phyloP scores from a whole-genome alignment of 148 eudicot genomes.

The Spergularia bocconei region DNA sequence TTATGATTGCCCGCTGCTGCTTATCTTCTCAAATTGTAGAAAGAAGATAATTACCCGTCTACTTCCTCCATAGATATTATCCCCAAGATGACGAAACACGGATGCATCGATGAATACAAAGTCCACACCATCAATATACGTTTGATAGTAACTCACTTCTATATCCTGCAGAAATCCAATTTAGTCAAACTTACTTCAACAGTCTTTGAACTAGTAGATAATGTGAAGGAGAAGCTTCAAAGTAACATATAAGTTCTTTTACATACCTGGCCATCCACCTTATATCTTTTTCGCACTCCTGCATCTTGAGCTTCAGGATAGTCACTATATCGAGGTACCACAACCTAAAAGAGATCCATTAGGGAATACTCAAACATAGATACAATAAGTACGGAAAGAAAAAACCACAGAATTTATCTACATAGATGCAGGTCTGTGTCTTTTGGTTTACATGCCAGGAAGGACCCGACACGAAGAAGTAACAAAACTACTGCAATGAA shows the following conservation, averaged over 20 bases:
- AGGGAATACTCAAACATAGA: background rate
- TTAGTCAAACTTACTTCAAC: background rate
- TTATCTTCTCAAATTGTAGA: background rate
- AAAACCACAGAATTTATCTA: background rate
- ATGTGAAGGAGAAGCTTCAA: background rate
- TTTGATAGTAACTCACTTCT: constrained; percentile 81
- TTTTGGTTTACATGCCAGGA: background rate
- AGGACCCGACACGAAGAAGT: background rate
- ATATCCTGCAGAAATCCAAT: constrained; percentile 56
- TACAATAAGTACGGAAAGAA: background rate
- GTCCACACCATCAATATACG: constrained; percentile 90
- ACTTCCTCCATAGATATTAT: constrained; percentile 81
- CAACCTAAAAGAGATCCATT: constrained; percentile 48
- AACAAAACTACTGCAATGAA: background rate
- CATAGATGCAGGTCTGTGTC: background rate
- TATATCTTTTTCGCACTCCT: constrained; percentile 67
- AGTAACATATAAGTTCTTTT: background rate
- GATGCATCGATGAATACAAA: constrained; percentile 81
- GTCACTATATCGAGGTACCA: constrained; percentile 75
- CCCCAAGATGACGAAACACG: constrained; percentile 55
- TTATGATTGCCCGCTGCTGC: background rate
- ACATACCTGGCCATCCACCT: constrained; percentile 85
- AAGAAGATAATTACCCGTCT: constrained; percentile 51
- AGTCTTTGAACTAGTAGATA: background rate
- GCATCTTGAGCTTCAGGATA: constrained; percentile 68